Evolutionary conservation across 2,329 filamentous ascomycete species (phyloP), one percentile per base, ranked within the genome.

Genomic region (Fonsecaea pugnacius): DNA sequence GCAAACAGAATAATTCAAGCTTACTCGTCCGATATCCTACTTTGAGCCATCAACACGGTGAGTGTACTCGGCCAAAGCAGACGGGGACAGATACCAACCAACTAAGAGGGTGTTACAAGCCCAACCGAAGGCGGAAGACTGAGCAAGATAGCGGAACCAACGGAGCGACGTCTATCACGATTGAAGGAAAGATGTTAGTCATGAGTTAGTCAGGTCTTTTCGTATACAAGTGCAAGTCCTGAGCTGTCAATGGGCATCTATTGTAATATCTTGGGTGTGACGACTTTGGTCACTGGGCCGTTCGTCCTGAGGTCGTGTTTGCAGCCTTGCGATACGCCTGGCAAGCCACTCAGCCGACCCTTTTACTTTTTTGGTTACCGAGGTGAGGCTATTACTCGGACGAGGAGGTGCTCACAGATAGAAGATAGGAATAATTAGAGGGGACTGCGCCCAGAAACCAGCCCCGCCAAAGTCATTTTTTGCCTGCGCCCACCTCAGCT

Each of bases 401-500:
- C 10, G 16, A 16, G 35, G 10, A 38, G 21, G 43, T 27, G 43
- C 38, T 43, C 38, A n/a, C 16, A 18, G n/a, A 48, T 12, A 48
- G 43, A 14, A 30, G 27, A 30, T 30, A 30, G 27, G 27, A 6
- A 30, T 30, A 30, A 30, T 21, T 48, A 12, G 43, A 18, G 18
- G 43, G 43, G 10, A 48, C 43, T 48, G 43, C 43, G 43, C 43
- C 43, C 43, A 48, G 43, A 48, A 48, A 21, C 43, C 43, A 24
- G 43, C 43, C 43, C 43, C 43, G 8, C 10, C 24, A 46, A 48
- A 48, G 43, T 21, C 43, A 24, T 10, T 8, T 18, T 59, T 59
- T 52, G 57, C 57, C 43, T 59, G 57, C 57, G 57, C 40, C 18
- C 18, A 21, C 46, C 16, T 32, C 30, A 59, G 33, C 30, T 59